Percentiles rank a stretch among this genome's conserved stretches.
These are phyloP conservation scores for Pleurotus platypus DNA, from an alignment of 768 basidiomycete species.

Conservation along the genomic window DNA sequence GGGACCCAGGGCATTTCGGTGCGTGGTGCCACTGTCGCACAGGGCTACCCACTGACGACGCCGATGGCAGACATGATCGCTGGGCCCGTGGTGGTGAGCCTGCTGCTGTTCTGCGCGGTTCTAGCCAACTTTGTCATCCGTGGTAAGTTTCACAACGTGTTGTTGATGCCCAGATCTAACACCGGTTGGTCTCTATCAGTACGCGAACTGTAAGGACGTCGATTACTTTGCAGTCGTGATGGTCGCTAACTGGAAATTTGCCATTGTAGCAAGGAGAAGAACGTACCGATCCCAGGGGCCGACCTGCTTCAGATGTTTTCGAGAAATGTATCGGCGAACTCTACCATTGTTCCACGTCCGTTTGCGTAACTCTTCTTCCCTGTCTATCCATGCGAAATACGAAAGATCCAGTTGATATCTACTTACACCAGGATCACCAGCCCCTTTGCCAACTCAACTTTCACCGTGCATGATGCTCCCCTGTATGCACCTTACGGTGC, in stretches of 20 bases:
- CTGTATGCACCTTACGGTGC: too few species aligned
- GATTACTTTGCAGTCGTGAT: too few species aligned
- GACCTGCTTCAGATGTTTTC: slow-evolving; percentile 12
- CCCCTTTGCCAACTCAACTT: too few species aligned
- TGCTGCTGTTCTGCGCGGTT: slow-evolving; percentile 82
- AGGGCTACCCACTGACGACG: too few species aligned
- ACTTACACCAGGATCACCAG: too few species aligned
- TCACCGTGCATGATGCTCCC: too few species aligned
- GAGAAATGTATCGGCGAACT: not conserved
- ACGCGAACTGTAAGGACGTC: slow-evolving; percentile 48
- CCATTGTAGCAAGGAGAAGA: slow-evolving; percentile 25
- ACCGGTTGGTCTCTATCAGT: slow-evolving; percentile 30
- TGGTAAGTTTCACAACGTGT: slow-evolving; percentile 41
- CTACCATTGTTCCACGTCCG: too few species aligned
- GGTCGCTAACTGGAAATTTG: not conserved
- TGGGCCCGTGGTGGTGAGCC: slow-evolving; percentile 82
- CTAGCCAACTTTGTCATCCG: slow-evolving; percentile 86
- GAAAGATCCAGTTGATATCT: too few species aligned
- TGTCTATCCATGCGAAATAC: too few species aligned
- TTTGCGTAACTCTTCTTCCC: too few species aligned
- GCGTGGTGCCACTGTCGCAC: slow-evolving; percentile 13
- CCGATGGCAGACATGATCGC: slow-evolving; percentile 60
- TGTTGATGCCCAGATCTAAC: too few species aligned
- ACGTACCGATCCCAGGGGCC: slow-evolving; percentile 30
- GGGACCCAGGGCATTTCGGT: slow-evolving; percentile 92